Evolutionary conservation across 148 eudicot genomes (phyloP), one percentile per base, ranked within the genome.

Genomic region (Camellia japonica): DNA sequence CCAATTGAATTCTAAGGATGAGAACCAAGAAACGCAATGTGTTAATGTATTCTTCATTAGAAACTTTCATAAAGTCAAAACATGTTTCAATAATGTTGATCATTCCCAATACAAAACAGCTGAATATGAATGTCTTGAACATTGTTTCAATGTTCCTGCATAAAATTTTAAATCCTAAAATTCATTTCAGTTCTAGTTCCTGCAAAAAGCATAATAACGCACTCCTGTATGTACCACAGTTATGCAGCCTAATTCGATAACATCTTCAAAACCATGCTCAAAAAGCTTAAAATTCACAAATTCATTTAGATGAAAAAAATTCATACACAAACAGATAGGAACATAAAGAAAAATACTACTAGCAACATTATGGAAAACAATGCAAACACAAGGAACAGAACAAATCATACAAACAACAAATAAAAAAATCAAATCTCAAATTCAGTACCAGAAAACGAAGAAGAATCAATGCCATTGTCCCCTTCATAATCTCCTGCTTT

Each of bases 401-500:
- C 38, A 70, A 2, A 71, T 51, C 18, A 20, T 5, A 75, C 7
- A 9, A 18, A 7, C 6, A 2, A 43, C 0, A 6, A 18, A 75
- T 38, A 14, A 63, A 0, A 0, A 20, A n/a, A 44, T 11, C 2
- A 63, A 46, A 51, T 49, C 7, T 15, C 2, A 20, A 8, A 44
- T 19, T 4, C 2, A 41, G 65, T 83, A 87, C 86, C 86, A 19
- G 74, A 79, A 13, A 73, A 43, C 9, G 86, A 80, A 62, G 30
- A 44, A 18, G 67, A 54, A 14, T 71, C 42, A 47, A 9, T 55
- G 75, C 47, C 49, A 41, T 2, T 62, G 75, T 23, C 44, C 12
- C 20, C 81, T 68, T 58, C 85, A 41, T 82, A 86, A 56, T 88
- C 91, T 16, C 91, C 89, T 5, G 91, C 89, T 79, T 86, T 88